These are phyloP conservation scores for Helotiales sp. DNA, from an alignment of 2,329 filamentous ascomycete species.

Conservation along the genomic window DNA sequence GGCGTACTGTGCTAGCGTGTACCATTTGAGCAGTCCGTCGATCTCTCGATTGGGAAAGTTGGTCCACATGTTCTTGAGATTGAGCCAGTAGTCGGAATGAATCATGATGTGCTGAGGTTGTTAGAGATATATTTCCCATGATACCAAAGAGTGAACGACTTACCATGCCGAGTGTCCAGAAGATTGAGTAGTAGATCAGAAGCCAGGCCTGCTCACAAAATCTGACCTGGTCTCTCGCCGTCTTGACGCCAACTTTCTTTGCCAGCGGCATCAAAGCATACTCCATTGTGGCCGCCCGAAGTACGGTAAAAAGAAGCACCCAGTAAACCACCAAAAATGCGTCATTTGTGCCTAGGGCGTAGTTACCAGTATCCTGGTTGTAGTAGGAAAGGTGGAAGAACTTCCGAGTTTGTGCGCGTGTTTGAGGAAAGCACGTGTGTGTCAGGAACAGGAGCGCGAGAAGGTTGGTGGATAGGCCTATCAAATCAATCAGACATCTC, in stretches of 20 bases:
- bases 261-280: constrained; percentile 81
- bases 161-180: constrained; percentile 85
- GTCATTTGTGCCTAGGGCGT: constrained; percentile 79
- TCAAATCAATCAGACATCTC: constrained; percentile 7
- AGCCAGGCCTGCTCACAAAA: constrained; percentile 97
- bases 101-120: constrained; percentile 71
- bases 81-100: constrained; percentile 75
- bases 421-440: constrained; percentile 79
- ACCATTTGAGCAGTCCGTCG: constrained; percentile 75
- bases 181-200: constrained; percentile 76
- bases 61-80: constrained; percentile 77
- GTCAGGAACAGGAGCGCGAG: constrained; percentile 79
- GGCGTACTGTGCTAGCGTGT: constrained; percentile 84
- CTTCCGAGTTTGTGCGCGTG: constrained; percentile 76
- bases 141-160: constrained; percentile 36
- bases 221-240: constrained; percentile 73
- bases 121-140: constrained; percentile 20
- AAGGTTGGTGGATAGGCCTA: constrained; percentile 83
- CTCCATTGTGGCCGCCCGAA: constrained; percentile 84
- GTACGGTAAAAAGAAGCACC: constrained; percentile 81
- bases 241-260: constrained; percentile 68
- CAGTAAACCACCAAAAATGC: constrained; percentile 74
- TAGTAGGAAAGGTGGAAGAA: constrained; percentile 89
- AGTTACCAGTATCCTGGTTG: constrained; percentile 66
- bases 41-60: constrained; percentile 81